Conservation (phyloP, 208 protist species). For the Crithidia mellificae region DNA sequence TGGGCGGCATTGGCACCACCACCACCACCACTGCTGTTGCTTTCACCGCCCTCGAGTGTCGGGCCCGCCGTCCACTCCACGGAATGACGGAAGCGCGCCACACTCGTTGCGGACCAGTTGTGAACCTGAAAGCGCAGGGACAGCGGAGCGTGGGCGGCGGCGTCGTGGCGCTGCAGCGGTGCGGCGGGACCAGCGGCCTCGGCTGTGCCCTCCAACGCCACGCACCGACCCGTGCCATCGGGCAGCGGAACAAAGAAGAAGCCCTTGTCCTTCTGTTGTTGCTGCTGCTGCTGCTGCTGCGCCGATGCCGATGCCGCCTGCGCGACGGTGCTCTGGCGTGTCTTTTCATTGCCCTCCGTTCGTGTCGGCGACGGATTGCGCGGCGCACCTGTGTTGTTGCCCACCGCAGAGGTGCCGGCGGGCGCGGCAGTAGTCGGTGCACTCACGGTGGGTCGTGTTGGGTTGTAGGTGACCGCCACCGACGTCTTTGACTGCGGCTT, state of each 20-base stretch:
- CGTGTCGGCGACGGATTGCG: no score
- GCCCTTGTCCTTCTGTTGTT: constrained; percentile 55
- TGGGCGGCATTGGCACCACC: not conserved
- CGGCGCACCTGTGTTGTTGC: not conserved
- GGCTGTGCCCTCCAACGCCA: constrained; percentile 77
- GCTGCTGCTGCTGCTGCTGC: no score
- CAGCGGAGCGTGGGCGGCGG: constrained; percentile 30
- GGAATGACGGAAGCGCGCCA: constrained; percentile 86
- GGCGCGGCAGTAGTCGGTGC: not conserved
- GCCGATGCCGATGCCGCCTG: not conserved
- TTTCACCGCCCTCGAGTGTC: constrained; percentile 1
- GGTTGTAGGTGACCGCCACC: constrained; percentile 88
- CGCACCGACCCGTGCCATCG: constrained; percentile 84
- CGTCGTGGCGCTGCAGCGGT: constrained; percentile 34
- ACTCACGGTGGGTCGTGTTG: constrained; percentile 72
- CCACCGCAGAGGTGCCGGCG: not conserved
- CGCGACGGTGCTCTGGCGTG: not conserved
- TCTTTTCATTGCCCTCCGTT: constrained; percentile 1
- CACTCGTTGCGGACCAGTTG: constrained; percentile 29
- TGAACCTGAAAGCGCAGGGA: constrained; percentile 30
- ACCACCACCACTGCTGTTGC: no score
- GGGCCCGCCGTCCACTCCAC: constrained; percentile 67
- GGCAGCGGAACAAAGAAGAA: constrained; percentile 94
- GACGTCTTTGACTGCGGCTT: constrained; percentile 60
- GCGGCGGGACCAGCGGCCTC: constrained; percentile 49